phyloP scores from a whole-genome alignment of 176 grass and related monocot species.

The Avena insularis region DNA sequence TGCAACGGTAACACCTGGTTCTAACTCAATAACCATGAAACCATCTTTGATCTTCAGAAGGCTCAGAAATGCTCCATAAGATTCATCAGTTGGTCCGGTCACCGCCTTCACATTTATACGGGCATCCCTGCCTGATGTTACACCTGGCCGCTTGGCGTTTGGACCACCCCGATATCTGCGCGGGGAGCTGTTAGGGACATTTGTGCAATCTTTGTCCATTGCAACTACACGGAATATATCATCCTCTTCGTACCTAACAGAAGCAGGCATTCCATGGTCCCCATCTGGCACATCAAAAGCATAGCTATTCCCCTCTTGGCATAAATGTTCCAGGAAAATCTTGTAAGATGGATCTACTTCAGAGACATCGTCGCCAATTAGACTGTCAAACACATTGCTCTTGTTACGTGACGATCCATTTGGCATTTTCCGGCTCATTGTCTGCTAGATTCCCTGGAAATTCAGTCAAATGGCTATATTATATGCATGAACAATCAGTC shows the following conservation, averaged over 20 bases:
- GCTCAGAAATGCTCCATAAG: constrained; percentile 50
- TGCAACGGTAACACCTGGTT: constrained; percentile 50
- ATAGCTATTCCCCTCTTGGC: constrained; percentile 38
- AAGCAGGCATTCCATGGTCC: constrained; percentile 50
- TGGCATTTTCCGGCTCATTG: constrained; percentile 30
- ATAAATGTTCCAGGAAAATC: constrained; percentile 55
- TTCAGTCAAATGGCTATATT: constrained; percentile 14
- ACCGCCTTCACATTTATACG: constrained; percentile 18
- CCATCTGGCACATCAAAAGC: constrained; percentile 33
- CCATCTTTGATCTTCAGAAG: constrained; percentile 58
- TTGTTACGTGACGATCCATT: neutral
- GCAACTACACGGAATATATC: neutral
- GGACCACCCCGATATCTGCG: neutral
- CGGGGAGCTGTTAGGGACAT: neutral
- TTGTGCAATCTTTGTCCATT: neutral
- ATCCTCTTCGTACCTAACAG: constrained; percentile 47
- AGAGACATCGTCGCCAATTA: neutral
- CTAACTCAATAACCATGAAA: constrained; percentile 56
- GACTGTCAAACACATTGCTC: constrained; percentile 11
- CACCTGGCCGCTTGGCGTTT: neutral
- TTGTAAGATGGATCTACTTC: constrained; percentile 56
- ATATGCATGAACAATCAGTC: neutral
- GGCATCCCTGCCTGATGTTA: constrained; percentile 22
- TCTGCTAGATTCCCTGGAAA: constrained; percentile 16
- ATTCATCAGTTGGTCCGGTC: constrained; percentile 36